Evolutionary conservation across 2,329 filamentous ascomycete species (phyloP), one percentile per base, ranked within the genome.

Genomic region (Exophiala viscosa): DNA sequence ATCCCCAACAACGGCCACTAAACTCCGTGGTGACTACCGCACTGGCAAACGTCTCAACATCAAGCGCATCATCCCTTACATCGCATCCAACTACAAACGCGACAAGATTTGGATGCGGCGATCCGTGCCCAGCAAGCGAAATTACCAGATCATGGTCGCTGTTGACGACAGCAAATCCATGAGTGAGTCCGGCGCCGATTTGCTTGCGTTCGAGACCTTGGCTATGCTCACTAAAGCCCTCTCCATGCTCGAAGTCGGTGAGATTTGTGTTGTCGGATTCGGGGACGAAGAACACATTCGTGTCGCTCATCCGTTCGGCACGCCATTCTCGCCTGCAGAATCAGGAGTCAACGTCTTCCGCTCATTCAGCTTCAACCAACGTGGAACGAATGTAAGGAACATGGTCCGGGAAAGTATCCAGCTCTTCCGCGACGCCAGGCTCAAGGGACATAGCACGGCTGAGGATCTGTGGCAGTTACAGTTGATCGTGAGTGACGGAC

Each of bases 71-170:
- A 99, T 99, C 65, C 93, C 95, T 0, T 99, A 99, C 74, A 97
- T 99, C 63, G 93, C 95, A 1, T 97, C 91, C 0, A 86, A 88
- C 67, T 99, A 96, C 80, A 97, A 96, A 78, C 88, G 93, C 55
- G 93, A 99, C 81, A 99, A 99, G 78, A 99, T 99, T 72, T 99
- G 93, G 93, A 95, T 99, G 86, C 87, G 95, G 11, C 85, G 95
- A 50, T 86, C 84, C 32, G 84, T 96, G 45, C 95, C 95, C 1
- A 92, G 86, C 34, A 97, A 97, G 73, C 87, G 95, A 36, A 87
- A 86, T 52, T 99, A 99, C 73, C 95, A 99, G 71, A 95, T 99
- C 70, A 84, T 99, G 75, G 86, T 99, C 45, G 95, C 93, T 35
- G 90, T 99, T 34, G 93, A 99, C 70, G 93, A 99, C 75, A 92